Percentiles rank a stretch among this genome's conserved stretches.
phyloP scores from a whole-genome alignment of 192 early-diverging fungal species.

The Entomortierella beljakovae region DNA sequence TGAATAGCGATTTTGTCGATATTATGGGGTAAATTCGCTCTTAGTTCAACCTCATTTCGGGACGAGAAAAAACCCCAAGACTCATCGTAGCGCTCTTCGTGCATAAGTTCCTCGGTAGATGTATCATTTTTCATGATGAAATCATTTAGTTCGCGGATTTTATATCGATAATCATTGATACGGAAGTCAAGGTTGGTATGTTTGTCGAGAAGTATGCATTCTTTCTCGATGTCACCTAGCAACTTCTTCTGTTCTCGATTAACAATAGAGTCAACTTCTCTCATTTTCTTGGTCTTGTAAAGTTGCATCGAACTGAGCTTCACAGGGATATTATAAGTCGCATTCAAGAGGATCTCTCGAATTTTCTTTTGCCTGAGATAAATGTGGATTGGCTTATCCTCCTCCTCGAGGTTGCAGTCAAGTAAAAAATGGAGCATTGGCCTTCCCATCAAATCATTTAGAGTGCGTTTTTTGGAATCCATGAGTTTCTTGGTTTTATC shows the following conservation, averaged over 20 bases:
- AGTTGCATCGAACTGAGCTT: slow-evolving; percentile 4
- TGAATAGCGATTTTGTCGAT: slow-evolving; percentile 3
- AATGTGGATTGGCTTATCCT: slow-evolving; percentile 8
- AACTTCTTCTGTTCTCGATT: background rate
- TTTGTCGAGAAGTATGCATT: background rate
- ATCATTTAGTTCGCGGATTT: background rate
- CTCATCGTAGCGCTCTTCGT: background rate
- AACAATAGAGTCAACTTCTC: background rate
- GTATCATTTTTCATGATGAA: background rate
- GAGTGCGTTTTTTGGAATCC: background rate
- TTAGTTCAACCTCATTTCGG: background rate
- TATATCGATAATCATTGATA: background rate
- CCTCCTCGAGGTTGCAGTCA: slow-evolving; percentile 14
- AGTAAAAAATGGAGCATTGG: slow-evolving; percentile 9
- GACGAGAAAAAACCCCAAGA: background rate
- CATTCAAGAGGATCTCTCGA: slow-evolving; percentile 9
- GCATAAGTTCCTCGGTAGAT: background rate
- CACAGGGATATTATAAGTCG: slow-evolving; percentile 1
- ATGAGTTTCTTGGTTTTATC: background rate
- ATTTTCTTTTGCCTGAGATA: slow-evolving; percentile 11
- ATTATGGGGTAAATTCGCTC: background rate
- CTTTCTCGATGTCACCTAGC: background rate
- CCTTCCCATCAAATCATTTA: slow-evolving; percentile 8
- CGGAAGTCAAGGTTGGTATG: background rate
- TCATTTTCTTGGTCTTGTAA: slow-evolving; percentile 14